Evolutionary conservation across 2,329 filamentous ascomycete genomes (phyloP).

Genomic region (Elsinoe arachidis): DNA sequence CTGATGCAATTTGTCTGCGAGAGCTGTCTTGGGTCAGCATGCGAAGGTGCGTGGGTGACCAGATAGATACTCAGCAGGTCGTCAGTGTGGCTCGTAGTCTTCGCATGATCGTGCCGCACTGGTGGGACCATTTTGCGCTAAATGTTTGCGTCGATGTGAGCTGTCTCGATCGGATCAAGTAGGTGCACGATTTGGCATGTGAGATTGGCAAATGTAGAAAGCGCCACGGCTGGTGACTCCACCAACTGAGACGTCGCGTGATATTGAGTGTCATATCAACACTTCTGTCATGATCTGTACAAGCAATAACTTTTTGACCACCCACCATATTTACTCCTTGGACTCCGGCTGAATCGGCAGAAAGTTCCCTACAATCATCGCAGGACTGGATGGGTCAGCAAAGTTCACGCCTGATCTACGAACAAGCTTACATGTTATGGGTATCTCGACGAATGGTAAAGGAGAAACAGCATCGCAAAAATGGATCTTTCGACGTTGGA

Average conservation of each 20-base stretch:
- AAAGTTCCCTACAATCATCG: slow-evolving; percentile 94
- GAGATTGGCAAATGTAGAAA: not conserved
- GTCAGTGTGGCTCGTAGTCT: not conserved
- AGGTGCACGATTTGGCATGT: not conserved
- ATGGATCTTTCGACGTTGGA: slow-evolving; percentile 54
- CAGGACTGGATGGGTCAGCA: slow-evolving; percentile 53
- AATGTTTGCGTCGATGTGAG: no score
- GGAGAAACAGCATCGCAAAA: slow-evolving; percentile 91
- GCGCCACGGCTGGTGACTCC: not conserved
- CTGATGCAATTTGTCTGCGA: not conserved
- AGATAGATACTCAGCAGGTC: not conserved
- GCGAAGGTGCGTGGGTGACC: not conserved
- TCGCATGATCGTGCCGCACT: not conserved
- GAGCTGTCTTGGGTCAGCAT: slow-evolving; percentile 1
- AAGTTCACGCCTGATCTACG: not conserved
- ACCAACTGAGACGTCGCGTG: not conserved
- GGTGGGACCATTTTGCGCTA: not conserved
- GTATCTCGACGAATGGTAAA: slow-evolving; percentile 93
- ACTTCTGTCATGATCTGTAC: not conserved
- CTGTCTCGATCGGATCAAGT: not conserved
- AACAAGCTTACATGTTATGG: slow-evolving; percentile 75
- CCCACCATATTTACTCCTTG: not conserved
- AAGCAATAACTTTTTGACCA: not conserved
- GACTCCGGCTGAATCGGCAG: slow-evolving; percentile 64
- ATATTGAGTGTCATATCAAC: not conserved